Evolutionary conservation across 2,329 filamentous ascomycete genomes (phyloP).

Genomic region (Fusarium phyllophilum): DNA sequence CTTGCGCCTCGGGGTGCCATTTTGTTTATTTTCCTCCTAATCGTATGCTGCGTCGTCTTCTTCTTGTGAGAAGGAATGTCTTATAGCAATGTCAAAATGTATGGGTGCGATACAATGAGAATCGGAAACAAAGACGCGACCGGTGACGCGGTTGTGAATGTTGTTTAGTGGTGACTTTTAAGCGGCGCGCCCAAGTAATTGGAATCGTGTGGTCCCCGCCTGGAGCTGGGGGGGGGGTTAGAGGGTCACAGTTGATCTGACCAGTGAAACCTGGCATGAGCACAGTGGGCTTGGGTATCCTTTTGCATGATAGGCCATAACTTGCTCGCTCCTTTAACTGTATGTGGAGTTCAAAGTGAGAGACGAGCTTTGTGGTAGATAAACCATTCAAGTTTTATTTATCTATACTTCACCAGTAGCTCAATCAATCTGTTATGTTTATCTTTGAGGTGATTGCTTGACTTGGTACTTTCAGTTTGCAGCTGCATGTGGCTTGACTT

Average conservation of each 20-base stretch:
- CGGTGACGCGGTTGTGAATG: conserved; percentile 38
- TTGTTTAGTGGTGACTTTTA: conserved; percentile 33
- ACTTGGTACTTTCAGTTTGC: background rate
- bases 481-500: background rate
- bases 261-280: conserved; percentile 13
- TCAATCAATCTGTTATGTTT: background rate
- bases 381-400: background rate
- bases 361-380: background rate
- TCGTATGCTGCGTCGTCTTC: background rate
- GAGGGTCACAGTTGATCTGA: conserved; percentile 10
- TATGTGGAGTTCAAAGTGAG: background rate
- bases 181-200: conserved; percentile 22
- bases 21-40: background rate
- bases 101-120: conserved; percentile 16
- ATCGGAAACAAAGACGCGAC: conserved; percentile 33
- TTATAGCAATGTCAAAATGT: background rate
- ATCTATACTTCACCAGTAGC: background rate
- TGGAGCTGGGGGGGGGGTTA: conserved; percentile 33
- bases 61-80: background rate
- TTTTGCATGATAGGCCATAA: background rate
- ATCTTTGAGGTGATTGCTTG: background rate
- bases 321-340: background rate
- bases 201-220: conserved; percentile 8
- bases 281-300: conserved; percentile 5
- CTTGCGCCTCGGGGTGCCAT: conserved; percentile 49